Evolutionary conservation across 1,284 basidiomycete genomes (phyloP), one percentile per base, ranked within the genome.

Genomic region (Taiwanofungus camphoratus): DNA sequence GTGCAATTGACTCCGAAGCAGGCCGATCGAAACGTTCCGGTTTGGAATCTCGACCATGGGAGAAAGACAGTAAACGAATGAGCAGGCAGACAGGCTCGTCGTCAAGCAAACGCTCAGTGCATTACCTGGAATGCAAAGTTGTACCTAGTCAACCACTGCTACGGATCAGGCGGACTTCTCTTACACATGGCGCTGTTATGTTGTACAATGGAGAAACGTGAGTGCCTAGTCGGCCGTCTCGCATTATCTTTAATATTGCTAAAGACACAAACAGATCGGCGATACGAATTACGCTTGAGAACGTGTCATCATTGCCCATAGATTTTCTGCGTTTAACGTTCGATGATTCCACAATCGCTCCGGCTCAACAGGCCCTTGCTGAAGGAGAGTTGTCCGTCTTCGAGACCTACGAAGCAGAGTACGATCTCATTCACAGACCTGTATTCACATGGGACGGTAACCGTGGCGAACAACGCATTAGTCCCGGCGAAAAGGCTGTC

Each of bases 171-270:
- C 74, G 89, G 59, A 87, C 85, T n/a, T 90, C 88, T 5, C 68
- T 96, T 13, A 91, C 84, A 1, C 89, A 95, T 56, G 91, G 91
- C 2, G 90, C 92, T 1, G 69, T 97, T 21, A 94, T 95, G 86
- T 68, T 99, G 41, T 95, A 92, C 58, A 81, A 95, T 42, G 95
- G 95, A 33, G 95, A 99, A 70, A 80, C 67, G 87, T 92, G 50
- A 49, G 80, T 67, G 3, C 12, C 29, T 20, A 12, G 12, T 31
- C 21, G 23, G 20, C 18, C 16, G 12, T 30, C 1, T 7, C 4
- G 7, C 11, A n/a, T 16, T 13, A 13, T 36, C 21, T 16, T n/a
- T 40, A 22, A 33, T 49, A 22, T 20, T 20, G 5, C 21, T 45
- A 16, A 43, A 44, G 45, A 36, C 18, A 30, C 37, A 26, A 16